Base-by-base conservation (phyloP, 306 rosid species). In the Arachis stenosperma region DNA sequence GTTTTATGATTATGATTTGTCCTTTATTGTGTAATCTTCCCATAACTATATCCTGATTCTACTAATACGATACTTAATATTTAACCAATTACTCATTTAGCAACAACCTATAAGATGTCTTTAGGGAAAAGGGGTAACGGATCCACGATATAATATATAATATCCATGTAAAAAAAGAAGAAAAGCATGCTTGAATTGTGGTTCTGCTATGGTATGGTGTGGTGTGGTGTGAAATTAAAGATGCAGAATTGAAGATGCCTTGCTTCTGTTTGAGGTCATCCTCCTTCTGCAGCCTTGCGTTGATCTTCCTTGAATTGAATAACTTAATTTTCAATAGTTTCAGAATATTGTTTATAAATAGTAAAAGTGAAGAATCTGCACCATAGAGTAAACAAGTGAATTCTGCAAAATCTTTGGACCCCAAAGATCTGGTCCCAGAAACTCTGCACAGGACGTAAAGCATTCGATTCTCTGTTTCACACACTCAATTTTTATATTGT, bases 181-280 rank as follows among this genome's bases (percentile, higher is more conserved):
- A 60, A 72, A 61, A 57, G 40, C n/a, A 57, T 57, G 40, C 63
- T 52, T 17, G 70, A 73, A 37, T 64, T 40, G 65, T 6, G 17
- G 72, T 54, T 74, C 3, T 63, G 56, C 60, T 61, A 50, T 42
- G 37, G 37, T 33, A 33, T 33, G 37, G 40, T 27, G 44, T 42
- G 37, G 40, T 27, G 44, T 42, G 37, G 40, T 27, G 55, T 42
- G 44, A 64, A 64, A 48, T n/a, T 64, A 27, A 46, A 4, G 13
- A 42, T 74, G 44, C 61, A 53, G 42, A 29, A 54, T 58, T 48
- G 74, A 60, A 50, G 63, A 76, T 68, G 64, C 80, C 57, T 68
- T 68, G 63, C 75, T 48, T 48, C 9, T 7, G 46, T 66, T 56
- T 44, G 43, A 57, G 62, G 54, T 67, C 61, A 12, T 67, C 69